Conservation (phyloP, 306 rosid species). For the Vigna reflexopilosa region DNA sequence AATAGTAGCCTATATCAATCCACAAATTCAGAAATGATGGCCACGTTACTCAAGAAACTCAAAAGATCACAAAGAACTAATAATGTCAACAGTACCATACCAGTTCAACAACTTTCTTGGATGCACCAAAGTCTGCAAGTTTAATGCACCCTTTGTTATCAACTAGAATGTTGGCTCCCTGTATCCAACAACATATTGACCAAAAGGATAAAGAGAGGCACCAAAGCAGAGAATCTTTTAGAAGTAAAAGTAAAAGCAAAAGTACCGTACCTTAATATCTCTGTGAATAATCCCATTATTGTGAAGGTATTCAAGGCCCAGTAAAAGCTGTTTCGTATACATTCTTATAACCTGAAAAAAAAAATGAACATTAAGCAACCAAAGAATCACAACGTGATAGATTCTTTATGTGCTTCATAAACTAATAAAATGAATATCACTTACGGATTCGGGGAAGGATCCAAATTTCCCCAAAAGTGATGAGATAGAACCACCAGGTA, state of each 20-base stretch:
- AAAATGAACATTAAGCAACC: constrained; percentile 18
- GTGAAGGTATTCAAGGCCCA: constrained; percentile 94
- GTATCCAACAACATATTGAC: constrained; percentile 42
- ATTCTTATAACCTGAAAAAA: constrained; percentile 76
- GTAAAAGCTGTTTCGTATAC: constrained; percentile 82
- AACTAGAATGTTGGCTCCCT: constrained; percentile 98
- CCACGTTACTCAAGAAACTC: constrained; percentile 37
- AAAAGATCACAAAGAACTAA: constrained; percentile 32
- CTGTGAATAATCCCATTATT: constrained; percentile 87
- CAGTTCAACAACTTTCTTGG: constrained; percentile 96
- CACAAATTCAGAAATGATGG: constrained; percentile 35
- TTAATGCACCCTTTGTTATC: constrained; percentile 96
- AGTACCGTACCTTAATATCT: constrained; percentile 77
- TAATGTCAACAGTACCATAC: constrained; percentile 48
- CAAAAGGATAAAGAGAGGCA: constrained; percentile 23
- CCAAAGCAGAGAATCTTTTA: not conserved
- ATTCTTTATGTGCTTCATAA: constrained; percentile 1
- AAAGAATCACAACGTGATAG: constrained; percentile 2
- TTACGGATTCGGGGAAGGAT: constrained; percentile 90
- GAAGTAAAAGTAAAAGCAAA: constrained; percentile 30
- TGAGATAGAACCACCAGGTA: constrained; percentile 93
- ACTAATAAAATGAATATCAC: constrained; percentile 44
- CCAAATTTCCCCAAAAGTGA: constrained; percentile 92
- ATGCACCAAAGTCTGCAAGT: constrained; percentile 98
- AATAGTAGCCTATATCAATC: constrained; percentile 76